A percentile compares a stretch with the other conserved stretches of the same genome.
Conservation (phyloP, 768 basidiomycete genomes). For the Lactifluus hygrophoroides region DNA sequence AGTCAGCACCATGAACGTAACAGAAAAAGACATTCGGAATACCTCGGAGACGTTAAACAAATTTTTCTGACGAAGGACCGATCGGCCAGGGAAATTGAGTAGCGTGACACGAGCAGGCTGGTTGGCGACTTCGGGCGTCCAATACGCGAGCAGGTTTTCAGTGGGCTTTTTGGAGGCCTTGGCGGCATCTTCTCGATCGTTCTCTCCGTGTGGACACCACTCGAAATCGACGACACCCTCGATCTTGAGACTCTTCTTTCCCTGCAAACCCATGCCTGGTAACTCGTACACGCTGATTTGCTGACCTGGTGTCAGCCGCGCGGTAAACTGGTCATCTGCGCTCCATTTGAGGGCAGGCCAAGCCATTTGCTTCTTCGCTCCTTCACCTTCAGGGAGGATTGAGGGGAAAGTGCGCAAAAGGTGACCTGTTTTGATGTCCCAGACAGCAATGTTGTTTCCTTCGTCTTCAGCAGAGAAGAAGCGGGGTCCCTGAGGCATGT, state of each 20-base stretch:
- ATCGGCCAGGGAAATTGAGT: conserved; percentile 78
- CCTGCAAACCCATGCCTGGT: conserved; percentile 87
- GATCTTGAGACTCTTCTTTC: conserved; percentile 95
- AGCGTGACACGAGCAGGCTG: conserved; percentile 97
- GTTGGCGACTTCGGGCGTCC: conserved; percentile 95
- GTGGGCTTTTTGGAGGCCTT: conserved; percentile 53
- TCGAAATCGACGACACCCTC: conserved; percentile 98
- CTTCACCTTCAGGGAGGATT: conserved; percentile 49
- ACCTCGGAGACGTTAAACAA: conserved; percentile 97
- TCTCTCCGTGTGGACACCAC: conserved; percentile 93
- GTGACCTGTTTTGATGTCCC: conserved; percentile 92
- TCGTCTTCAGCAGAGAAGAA: conserved; percentile 92
- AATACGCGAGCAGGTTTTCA: conserved; percentile 94
- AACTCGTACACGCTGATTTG: conserved; percentile 97
- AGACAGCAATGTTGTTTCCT: conserved; percentile 95
- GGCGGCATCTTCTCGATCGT: conserved; percentile 63
- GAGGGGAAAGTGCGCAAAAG: conserved; percentile 88
- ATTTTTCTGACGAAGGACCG: conserved; percentile 87
- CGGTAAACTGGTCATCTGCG: conserved; percentile 91
- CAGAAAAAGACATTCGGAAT: conserved; percentile 24
- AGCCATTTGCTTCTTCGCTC: conserved; percentile 71
- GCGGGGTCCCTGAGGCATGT: conserved; percentile 70
- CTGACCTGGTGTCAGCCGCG: conserved; percentile 77
- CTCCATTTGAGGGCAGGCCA: conserved; percentile 99
- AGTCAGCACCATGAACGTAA: not conserved